Evolutionary conservation across 176 grass and related monocot species (phyloP).

Genomic region (Hordeum marinum): DNA sequence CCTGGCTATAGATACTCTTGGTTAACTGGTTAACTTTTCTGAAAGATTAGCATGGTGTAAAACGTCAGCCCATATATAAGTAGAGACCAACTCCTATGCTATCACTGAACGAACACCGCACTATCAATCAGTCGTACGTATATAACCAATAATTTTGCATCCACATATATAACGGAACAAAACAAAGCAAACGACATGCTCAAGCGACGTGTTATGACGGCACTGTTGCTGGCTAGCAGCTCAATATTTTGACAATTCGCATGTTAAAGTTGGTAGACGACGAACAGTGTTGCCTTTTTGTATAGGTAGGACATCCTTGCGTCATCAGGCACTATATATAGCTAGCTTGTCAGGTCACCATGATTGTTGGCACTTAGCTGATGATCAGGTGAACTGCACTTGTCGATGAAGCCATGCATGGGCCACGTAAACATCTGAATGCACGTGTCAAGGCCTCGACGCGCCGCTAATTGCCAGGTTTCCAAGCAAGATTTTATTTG

Average conservation of each 20-base stretch:
- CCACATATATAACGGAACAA: neutral
- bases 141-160: too few species aligned
- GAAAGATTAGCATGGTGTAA: too few species aligned
- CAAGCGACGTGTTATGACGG: neutral
- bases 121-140: too few species aligned
- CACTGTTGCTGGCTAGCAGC: neutral
- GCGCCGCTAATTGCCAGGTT: neutral
- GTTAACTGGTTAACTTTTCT: too few species aligned
- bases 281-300: neutral
- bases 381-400: neutral
- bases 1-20: too few species aligned
- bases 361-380: neutral
- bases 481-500: neutral
- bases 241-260: neutral
- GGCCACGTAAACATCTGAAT: neutral
- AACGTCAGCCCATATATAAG: too few species aligned
- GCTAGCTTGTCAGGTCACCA: neutral
- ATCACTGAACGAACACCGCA: too few species aligned
- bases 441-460: neutral
- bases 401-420: constrained; percentile 1
- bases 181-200: neutral
- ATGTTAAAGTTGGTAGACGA: neutral
- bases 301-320: neutral
- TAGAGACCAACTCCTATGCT: too few species aligned
- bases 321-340: neutral